Conservation (phyloP, 2,329 filamentous ascomycete species). For the Emmonsia crescens region DNA sequence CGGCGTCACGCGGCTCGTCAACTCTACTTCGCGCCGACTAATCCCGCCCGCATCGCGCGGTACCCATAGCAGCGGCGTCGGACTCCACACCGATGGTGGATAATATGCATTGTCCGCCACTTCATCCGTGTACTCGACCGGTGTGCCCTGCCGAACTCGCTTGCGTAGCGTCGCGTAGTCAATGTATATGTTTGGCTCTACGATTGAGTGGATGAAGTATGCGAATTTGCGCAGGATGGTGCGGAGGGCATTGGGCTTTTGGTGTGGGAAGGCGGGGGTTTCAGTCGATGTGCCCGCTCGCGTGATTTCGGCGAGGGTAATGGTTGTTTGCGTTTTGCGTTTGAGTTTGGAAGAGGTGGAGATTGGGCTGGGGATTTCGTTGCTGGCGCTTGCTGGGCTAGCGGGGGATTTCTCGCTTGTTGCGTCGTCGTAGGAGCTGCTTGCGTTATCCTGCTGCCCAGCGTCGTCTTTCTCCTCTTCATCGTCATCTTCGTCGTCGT, state of each 20-base stretch:
- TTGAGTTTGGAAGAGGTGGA: not conserved
- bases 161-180: constrained; percentile 63
- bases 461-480: constrained; percentile 2
- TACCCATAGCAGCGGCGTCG: constrained; percentile 65
- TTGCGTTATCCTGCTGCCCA: not conserved
- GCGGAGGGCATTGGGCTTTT: not conserved
- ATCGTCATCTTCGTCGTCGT: constrained; percentile 16
- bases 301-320: not conserved
- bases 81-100: constrained; percentile 56
- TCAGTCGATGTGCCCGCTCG: not conserved
- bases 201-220: constrained; percentile 34
- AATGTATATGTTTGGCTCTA: constrained; percentile 65
- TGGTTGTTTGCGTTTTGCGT: not conserved
- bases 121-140: constrained; percentile 51
- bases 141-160: constrained; percentile 51
- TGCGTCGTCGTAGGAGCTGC: not conserved
- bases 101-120: constrained; percentile 58
- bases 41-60: constrained; percentile 64
- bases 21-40: constrained; percentile 62
- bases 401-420: not conserved
- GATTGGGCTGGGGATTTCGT: not conserved
- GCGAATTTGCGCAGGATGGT: constrained; percentile 15
- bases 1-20: constrained; percentile 58
- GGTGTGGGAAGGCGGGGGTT: not conserved
- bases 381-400: not conserved